Evolutionary conservation across 139 green algal genomes (phyloP), one percentile per base, ranked within the genome.

Genomic region (Chlorella sp.): DNA sequence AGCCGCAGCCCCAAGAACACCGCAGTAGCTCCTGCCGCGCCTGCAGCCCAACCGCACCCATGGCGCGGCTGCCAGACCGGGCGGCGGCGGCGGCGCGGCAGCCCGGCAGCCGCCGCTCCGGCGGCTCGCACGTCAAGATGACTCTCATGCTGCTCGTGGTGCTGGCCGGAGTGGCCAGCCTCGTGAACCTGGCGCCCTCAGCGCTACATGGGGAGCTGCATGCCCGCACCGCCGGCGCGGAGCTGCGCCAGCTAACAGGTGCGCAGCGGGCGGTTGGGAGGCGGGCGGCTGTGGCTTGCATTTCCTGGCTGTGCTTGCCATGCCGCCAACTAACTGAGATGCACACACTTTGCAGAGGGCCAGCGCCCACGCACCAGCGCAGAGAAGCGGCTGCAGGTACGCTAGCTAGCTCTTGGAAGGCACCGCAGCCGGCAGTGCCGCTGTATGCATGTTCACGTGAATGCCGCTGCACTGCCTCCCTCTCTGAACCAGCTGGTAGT

Each of bases 231-330:
- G 34, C 60, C 0, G 36, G 60, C 38, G 32, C 71, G 26, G 76
- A 82, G 76, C 60, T 82, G 76, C 76, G 76, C 34, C 30, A 60
- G 57, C 26, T 57, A 60, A 82, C 76, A 62, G 76, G 76, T 82
- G 76, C n/a, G 51, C n/a, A n/a, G n/a, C n/a, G n/a, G n/a, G n/a
- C n/a, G n/a, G n/a, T n/a, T n/a, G n/a, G n/a, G n/a, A n/a, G n/a
- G n/a, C n/a, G n/a, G n/a, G n/a, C n/a, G n/a, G n/a, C n/a, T n/a
- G n/a, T n/a, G n/a, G n/a, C n/a, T n/a, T n/a, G n/a, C n/a, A n/a
- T n/a, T n/a, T n/a, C n/a, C n/a, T n/a, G n/a, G n/a, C n/a, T n/a
- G n/a, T n/a, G n/a, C n/a, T n/a, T n/a, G n/a, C n/a, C n/a, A n/a
- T n/a, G n/a, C n/a, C n/a, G n/a, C n/a, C n/a, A n/a, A n/a, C n/a